phyloP scores from a whole-genome alignment of 2,329 filamentous ascomycete genomes.

The Calonectria leucothoes region DNA sequence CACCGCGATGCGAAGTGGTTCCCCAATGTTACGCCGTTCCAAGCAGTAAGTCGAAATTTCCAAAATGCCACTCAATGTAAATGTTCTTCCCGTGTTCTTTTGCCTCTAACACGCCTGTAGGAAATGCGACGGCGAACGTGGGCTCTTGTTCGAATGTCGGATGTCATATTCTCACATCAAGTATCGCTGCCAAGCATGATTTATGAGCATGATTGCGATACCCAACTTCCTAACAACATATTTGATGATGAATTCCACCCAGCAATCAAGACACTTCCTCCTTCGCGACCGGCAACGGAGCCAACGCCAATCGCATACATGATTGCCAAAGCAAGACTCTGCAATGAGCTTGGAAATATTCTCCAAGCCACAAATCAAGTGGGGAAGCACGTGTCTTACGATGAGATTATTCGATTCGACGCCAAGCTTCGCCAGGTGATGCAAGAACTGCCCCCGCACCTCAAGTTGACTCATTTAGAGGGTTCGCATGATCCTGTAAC shows the following conservation, averaged over 20 bases:
- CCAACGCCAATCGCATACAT: conserved; percentile 83
- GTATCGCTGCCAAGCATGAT: conserved; percentile 76
- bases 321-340: conserved; percentile 78
- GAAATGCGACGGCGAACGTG: conserved; percentile 79
- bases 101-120: conserved; percentile 44
- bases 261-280: conserved; percentile 74
- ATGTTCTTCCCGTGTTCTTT: not conserved
- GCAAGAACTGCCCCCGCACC: conserved; percentile 80
- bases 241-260: conserved; percentile 85
- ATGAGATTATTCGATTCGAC: conserved; percentile 73
- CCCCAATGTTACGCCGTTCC: conserved; percentile 76
- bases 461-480: conserved; percentile 80
- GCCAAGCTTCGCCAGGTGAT: conserved; percentile 69
- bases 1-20: conserved; percentile 84
- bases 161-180: conserved; percentile 83
- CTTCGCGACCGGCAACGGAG: conserved; percentile 74
- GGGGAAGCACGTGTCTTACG: conserved; percentile 68
- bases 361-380: conserved; percentile 72
- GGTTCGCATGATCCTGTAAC: conserved; percentile 84
- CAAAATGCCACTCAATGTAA: not conserved
- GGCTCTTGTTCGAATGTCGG: conserved; percentile 78
- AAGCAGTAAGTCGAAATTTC: conserved; percentile 63
- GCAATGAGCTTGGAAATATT: conserved; percentile 77
- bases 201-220: conserved; percentile 79
- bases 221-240: conserved; percentile 79